phyloP scores from a whole-genome alignment of 768 basidiomycete genomes.

The Leucocoprinus sp. region DNA sequence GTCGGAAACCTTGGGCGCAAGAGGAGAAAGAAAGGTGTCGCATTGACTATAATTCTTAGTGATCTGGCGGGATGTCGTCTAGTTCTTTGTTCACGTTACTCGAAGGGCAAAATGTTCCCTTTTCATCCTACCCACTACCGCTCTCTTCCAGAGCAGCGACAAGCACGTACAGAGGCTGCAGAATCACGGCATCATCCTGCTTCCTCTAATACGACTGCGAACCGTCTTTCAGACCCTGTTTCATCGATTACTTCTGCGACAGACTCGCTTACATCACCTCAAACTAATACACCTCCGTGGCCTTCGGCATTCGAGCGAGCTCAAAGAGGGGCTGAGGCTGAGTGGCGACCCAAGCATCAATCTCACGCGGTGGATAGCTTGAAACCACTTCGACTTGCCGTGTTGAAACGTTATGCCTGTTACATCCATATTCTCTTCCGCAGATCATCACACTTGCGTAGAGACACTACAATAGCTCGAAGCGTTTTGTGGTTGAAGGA shows the following conservation, averaged over 20 bases:
- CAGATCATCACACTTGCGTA: slow-evolving; percentile 22
- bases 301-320: not conserved
- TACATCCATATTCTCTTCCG: slow-evolving; percentile 32
- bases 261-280: too few relatives aligned
- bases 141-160: not conserved
- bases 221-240: not conserved
- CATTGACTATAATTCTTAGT: slow-evolving; percentile 20
- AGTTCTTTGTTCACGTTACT: slow-evolving; percentile 28
- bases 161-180: not conserved
- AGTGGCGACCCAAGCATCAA: slow-evolving; percentile 26
- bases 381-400: slow-evolving; percentile 26
- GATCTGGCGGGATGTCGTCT: slow-evolving; percentile 33
- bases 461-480: slow-evolving; percentile 28
- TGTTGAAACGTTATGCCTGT: slow-evolving; percentile 32
- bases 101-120: slow-evolving; percentile 29
- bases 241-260: not conserved
- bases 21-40: not conserved
- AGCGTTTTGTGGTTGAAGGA: slow-evolving; percentile 36
- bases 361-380: not conserved
- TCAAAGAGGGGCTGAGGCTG: slow-evolving; percentile 12
- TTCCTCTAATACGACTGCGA: not conserved
- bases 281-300: not conserved
- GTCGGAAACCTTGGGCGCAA: not conserved
- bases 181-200: not conserved
- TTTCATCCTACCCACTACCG: slow-evolving; percentile 13